Base-by-base conservation (phyloP, 192 early-diverging fungal genomes). In the Coemansia sp. region DNA sequence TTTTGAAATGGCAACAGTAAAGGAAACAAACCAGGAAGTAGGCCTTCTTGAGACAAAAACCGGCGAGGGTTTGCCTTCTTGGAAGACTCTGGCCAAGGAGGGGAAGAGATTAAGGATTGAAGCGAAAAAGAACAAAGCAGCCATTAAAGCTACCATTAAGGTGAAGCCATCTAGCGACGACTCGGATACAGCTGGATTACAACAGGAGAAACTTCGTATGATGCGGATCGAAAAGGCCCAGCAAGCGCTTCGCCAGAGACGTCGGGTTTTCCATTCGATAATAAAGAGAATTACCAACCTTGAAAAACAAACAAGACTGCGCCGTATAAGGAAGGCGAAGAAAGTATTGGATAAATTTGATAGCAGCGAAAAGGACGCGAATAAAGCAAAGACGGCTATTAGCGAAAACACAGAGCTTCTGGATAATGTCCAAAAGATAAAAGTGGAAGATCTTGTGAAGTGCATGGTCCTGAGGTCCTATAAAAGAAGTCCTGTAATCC, bases 11-110 rank as follows among this genome's bases (percentile, higher is more conserved):
- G 41, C 46, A 59, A 61, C 36, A 21, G 51, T 11, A 65, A 56
- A 66, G 26, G 71, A 67, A 43, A 15, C 71, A 21, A 72, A 65
- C 41, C 67, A 58, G 62, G 64, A 71, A 41, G 71, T 77, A 21
- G 56, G 54, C 41, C 65, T 71, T 21, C 62, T 71, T n/a, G 75
- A 71, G 51, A 69, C 75, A 40, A 43, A 66, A 22, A 32, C 64
- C 4, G 67, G 71, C 47, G 45, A 61, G n/a, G 76, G 66, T 18
- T 15, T 21, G 52, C 41, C 76, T 6, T 36, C 69, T 4, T 54
- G 60, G 63, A 65, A 59, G 61, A 71, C 76, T 26, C 41, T 57
- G 36, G 63, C 63, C 11, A 66, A 48, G 36, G 68, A 66, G 21
- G 67, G 40, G 11, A 69, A 64, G 16, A 61, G 57, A 48, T 39